Base-by-base conservation (phyloP, 2,329 filamentous ascomycete genomes). In the Fusarium abutilonis region DNA sequence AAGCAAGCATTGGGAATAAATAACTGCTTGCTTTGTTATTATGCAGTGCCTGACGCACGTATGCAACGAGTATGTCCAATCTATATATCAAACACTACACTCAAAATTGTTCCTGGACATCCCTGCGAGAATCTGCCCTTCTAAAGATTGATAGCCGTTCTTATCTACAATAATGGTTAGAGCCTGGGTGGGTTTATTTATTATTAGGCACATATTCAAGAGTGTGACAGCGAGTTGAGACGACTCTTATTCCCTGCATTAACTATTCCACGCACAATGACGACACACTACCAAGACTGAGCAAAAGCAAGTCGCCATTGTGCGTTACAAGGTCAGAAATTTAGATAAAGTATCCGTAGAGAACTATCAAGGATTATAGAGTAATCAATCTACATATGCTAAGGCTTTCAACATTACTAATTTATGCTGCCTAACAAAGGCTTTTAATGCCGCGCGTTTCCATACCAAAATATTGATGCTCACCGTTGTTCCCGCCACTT, bases 261-360 rank as follows among this genome's bases (percentile, higher is more conserved):
- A 43, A 39, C 31, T 52, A 56, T 55, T 44, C 40, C 38, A 70
- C 60, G 63, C 63, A 67, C 50, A 68, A 70, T 70, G 67, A 70
- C 67, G 67, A 70, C 67, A 70, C 63, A 64, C 23, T 26, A 26
- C 32, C 9, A 31, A 21, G 53, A 38, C 28, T 34, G 35, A 50
- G 49, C 44, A 40, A 60, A 65, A 62, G 44, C 52, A 50, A 65
- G 57, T 57, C 41, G 53, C 32, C 28, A 40, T 57, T 50, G 36
- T 46, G 40, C 40, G 32, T 36, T 14, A 15, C 49, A 29, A 28
- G 60, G 60, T 26, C 44, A 34, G 23, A 45, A 32, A 41, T 19
- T 44, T 35, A 26, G 32, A 43, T n/a, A 31, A 19, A 42, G 35
- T 42, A 19, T 39, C 26, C 39, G 28, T n/a, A 36, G 14, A 32